Percentiles rank a stretch among this genome's conserved stretches.
Evolutionary conservation across 169 alveolate species (phyloP).

Genomic region (Eimeria tenella): DNA sequence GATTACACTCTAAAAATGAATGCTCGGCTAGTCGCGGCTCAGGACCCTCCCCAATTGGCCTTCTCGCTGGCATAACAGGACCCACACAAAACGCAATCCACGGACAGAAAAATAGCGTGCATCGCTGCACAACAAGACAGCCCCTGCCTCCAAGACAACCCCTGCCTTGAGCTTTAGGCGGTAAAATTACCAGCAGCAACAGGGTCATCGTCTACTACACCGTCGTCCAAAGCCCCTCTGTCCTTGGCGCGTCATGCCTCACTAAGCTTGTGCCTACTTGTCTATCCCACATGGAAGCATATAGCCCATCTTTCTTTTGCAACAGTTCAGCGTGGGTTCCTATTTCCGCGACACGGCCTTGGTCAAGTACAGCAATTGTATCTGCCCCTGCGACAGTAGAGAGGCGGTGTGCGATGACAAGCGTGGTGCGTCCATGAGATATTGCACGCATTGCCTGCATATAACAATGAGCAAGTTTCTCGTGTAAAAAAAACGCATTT

Average conservation of each 20-base stretch:
- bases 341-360: constrained; percentile 82
- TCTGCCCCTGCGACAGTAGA: constrained; percentile 89
- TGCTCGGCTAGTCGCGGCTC: background rate
- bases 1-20: no score
- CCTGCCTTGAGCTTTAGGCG: no score
- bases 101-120: no score
- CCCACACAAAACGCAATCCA: background rate
- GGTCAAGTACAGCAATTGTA: constrained; percentile 79
- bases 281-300: constrained; percentile 66
- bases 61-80: constrained; percentile 32
- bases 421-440: constrained; percentile 88
- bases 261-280: constrained; percentile 20
- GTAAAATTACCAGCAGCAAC: no score
- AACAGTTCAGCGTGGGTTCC: constrained; percentile 82
- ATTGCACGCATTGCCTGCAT: constrained; percentile 76
- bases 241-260: no score
- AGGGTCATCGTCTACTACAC: no score
- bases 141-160: no score
- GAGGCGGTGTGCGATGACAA: constrained; percentile 95
- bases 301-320: constrained; percentile 49
- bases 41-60: constrained; percentile 12
- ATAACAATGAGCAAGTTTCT: background rate
- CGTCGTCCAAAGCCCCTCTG: no score
- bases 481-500: background rate
- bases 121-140: no score